A percentile compares a stretch with the other conserved stretches of the same genome.
These are phyloP conservation scores for Boletellus dicymbophilus DNA, from an alignment of 1,284 basidiomycete genomes.

Conservation along the genomic window DNA sequence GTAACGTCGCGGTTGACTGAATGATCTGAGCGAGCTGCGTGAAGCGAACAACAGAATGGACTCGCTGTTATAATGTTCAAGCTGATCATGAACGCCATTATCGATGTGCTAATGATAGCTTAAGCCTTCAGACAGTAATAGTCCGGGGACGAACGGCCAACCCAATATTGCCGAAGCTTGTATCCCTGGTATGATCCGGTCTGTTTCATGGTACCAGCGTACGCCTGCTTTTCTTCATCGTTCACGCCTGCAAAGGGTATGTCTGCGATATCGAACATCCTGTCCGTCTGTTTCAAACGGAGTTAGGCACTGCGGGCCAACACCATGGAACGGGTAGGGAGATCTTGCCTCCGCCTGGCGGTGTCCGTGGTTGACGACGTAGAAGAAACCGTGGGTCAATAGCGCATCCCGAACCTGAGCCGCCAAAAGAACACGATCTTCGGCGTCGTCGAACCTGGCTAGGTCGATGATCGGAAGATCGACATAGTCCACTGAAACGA, in stretches of 20 bases:
- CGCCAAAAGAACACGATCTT: constrained; percentile 49
- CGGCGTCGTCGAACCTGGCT: constrained; percentile 46
- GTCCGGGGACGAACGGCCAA: constrained; percentile 18
- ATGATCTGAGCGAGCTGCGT: not conserved
- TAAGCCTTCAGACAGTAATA: not conserved
- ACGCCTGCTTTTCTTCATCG: constrained; percentile 57
- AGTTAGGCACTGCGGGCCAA: not conserved
- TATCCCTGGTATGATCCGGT: constrained; percentile 61
- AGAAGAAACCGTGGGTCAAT: constrained; percentile 63
- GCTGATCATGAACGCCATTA: constrained; percentile 56
- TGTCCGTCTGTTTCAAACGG: constrained; percentile 41
- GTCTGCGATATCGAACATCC: constrained; percentile 66
- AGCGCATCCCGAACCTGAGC: constrained; percentile 57
- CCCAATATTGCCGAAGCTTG: constrained; percentile 58
- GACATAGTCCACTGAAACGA: constrained; percentile 70
- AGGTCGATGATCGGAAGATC: constrained; percentile 68
- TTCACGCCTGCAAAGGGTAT: constrained; percentile 54
- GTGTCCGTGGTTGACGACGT: constrained; percentile 60
- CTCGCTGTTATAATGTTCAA: constrained; percentile 60
- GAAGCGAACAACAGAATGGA: not conserved
- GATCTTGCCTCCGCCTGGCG: constrained; percentile 41
- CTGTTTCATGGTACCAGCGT: constrained; percentile 49
- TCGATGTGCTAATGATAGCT: constrained; percentile 46
- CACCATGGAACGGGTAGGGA: not conserved
- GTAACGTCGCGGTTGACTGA: constrained; percentile 50